Evolutionary conservation across 257 asterid genomes (phyloP).

Genomic region (Schizonepeta tenuifolia): DNA sequence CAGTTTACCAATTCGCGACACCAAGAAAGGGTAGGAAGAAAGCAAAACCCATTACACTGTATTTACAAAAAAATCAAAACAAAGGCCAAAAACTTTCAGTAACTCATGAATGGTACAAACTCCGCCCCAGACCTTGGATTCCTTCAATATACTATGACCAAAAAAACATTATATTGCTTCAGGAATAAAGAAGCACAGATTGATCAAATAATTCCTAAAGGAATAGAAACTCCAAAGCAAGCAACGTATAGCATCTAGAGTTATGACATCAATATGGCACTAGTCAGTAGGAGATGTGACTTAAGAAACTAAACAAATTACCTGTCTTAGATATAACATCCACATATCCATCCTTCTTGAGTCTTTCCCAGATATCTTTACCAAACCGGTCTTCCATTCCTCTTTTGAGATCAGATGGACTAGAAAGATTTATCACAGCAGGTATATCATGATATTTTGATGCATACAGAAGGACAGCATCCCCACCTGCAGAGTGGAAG

Average conservation of each 20-base stretch:
- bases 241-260: neutral
- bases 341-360: conserved; percentile 71
- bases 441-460: conserved; percentile 73
- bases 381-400: conserved; percentile 80
- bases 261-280: neutral
- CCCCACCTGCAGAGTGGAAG: conserved; percentile 60
- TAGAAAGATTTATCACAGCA: conserved; percentile 75
- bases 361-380: conserved; percentile 50
- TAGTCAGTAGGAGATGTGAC: conserved; percentile 21
- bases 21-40: too few species aligned
- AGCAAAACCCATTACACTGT: too few species aligned
- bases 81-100: neutral
- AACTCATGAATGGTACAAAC: neutral
- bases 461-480: conserved; percentile 73
- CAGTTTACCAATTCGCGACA: too few species aligned
- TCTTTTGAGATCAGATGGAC: conserved; percentile 75
- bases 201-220: neutral
- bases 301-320: conserved; percentile 30
- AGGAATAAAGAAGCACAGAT: neutral
- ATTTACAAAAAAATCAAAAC: neutral
- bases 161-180: neutral
- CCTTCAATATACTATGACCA: conserved; percentile 8
- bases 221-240: neutral
- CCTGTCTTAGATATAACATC: conserved; percentile 60
- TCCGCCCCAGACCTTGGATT: neutral